Conservation (phyloP, 768 basidiomycete species). For the Tulasnella sp. region DNA sequence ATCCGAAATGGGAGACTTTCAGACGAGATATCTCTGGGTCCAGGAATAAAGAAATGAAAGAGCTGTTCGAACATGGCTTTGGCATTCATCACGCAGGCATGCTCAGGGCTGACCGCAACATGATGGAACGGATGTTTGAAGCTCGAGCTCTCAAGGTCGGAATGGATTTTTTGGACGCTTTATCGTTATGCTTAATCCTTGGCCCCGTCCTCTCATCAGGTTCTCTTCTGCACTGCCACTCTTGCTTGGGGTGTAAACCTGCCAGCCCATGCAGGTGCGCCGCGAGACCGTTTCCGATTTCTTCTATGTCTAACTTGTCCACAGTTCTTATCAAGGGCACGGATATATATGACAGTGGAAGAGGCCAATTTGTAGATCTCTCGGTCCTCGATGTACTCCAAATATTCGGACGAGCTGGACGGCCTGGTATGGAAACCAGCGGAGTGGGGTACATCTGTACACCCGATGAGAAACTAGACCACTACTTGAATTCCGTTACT, state of each 20-base stretch:
- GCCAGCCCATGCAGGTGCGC: conserved; percentile 86
- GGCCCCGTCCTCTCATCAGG: conserved; percentile 42
- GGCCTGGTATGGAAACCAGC: conserved; percentile 78
- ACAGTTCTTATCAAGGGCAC: conserved; percentile 95
- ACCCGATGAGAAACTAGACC: conserved; percentile 81
- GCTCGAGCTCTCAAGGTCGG: conserved; percentile 81
- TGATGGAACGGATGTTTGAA: conserved; percentile 93
- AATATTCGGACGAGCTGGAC: conserved; percentile 93
- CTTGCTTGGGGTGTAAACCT: conserved; percentile 99
- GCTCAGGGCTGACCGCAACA: conserved; percentile 86
- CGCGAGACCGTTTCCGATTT: background rate
- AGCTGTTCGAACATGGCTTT: conserved; percentile 84
- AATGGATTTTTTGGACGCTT: background rate
- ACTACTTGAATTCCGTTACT: conserved; percentile 81
- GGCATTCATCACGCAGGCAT: conserved; percentile 99
- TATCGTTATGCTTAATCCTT: background rate
- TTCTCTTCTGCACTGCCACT: conserved; percentile 95
- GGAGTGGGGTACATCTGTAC: conserved; percentile 98
- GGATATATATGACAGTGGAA: conserved; percentile 85
- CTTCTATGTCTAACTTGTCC: conserved; percentile 5
- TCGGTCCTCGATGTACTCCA: conserved; percentile 93
- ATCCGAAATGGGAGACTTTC: conserved; percentile 70
- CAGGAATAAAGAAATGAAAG: conserved; percentile 93
- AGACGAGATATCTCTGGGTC: conserved; percentile 71
- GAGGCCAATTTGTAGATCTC: conserved; percentile 85